Evolutionary conservation across 2,329 filamentous ascomycete genomes (phyloP).

Genomic region (Meredithiella fracta): DNA sequence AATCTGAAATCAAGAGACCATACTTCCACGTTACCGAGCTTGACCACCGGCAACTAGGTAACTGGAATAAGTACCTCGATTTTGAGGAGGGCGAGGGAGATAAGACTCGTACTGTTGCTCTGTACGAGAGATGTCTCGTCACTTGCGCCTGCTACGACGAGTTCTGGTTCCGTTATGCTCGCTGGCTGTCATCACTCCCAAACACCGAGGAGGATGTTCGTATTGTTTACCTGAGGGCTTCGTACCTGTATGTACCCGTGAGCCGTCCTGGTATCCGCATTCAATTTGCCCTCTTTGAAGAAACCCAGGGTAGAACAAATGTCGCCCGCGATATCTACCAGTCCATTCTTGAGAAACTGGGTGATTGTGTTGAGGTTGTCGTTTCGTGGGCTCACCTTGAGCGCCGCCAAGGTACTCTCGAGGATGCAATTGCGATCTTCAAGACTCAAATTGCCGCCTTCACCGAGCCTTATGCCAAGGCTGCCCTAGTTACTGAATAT

Average conservation of each 20-base stretch:
- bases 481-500: constrained; percentile 76
- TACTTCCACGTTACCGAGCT: constrained; percentile 95
- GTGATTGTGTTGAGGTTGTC: constrained; percentile 74
- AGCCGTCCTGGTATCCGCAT: constrained; percentile 69
- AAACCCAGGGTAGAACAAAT: constrained; percentile 59
- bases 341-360: constrained; percentile 58
- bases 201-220: constrained; percentile 79
- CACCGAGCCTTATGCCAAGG: constrained; percentile 63
- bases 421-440: constrained; percentile 70
- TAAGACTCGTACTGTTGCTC: constrained; percentile 54
- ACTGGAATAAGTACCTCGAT: constrained; percentile 93
- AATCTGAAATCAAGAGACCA: constrained; percentile 83
- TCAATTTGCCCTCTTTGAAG: constrained; percentile 90
- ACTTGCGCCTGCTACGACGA: constrained; percentile 92
- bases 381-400: constrained; percentile 74
- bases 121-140: constrained; percentile 88
- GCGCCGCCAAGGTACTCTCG: constrained; percentile 66
- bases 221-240: constrained; percentile 79
- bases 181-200: constrained; percentile 75
- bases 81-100: constrained; percentile 82
- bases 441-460: constrained; percentile 63
- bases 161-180: constrained; percentile 92
- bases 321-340: constrained; percentile 73
- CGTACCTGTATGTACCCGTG: constrained; percentile 72
- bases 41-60: constrained; percentile 65